These are phyloP conservation scores for Fusarium secorum DNA, from an alignment of 2,329 filamentous ascomycete genomes.

Conservation along the genomic window DNA sequence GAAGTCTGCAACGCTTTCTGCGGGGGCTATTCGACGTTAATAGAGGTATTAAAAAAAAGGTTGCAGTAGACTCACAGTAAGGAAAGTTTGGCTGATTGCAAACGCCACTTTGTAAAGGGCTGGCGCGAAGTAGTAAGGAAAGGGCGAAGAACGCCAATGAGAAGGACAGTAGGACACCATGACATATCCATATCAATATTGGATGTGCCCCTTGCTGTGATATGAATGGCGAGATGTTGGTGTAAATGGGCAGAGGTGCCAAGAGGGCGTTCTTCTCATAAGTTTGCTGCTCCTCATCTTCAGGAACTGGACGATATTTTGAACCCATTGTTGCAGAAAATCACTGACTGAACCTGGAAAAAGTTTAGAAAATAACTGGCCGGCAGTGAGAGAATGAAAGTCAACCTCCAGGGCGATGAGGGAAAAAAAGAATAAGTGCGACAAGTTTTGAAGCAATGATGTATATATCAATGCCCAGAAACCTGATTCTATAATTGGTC, in stretches of 20 bases:
- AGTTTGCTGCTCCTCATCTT: conserved; percentile 16
- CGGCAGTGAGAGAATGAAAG: neutral
- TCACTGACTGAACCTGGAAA: neutral
- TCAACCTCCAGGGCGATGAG: neutral
- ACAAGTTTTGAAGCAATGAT: neutral
- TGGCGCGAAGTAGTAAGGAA: conserved; percentile 11
- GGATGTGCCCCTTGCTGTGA: neutral
- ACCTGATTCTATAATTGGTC: neutral
- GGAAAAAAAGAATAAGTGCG: neutral
- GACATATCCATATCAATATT: conserved; percentile 18
- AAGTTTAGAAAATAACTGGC: neutral
- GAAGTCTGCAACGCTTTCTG: conserved; percentile 57
- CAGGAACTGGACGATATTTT: conserved; percentile 8
- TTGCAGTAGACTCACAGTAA: conserved; percentile 7
- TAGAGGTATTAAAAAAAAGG: fast-evolving
- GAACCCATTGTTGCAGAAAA: neutral
- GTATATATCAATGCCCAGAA: neutral
- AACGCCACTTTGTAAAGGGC: neutral
- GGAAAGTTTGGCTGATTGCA: conserved; percentile 8
- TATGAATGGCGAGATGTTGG: neutral
- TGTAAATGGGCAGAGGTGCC: neutral
- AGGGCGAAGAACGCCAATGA: conserved; percentile 26
- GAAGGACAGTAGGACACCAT: conserved; percentile 15
- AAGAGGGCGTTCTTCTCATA: conserved; percentile 24
- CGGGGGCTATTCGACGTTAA: conserved; percentile 51